Evolutionary conservation across 345 rosid species (phyloP), one percentile per base, ranked within the genome.

Genomic region (Populus nigra): DNA sequence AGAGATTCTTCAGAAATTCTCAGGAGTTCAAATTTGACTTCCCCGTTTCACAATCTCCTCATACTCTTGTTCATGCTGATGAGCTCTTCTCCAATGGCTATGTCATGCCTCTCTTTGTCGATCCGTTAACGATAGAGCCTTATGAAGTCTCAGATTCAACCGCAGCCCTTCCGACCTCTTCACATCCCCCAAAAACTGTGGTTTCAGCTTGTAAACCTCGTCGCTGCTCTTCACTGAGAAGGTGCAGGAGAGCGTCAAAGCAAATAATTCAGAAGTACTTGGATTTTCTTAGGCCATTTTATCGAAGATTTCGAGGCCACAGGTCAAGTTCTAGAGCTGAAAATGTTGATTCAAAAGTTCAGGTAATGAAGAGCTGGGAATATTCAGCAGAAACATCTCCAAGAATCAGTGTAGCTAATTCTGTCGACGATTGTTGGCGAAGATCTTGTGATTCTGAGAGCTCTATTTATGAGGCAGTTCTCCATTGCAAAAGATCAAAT

Each of bases 401-500:
- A 7, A 78, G 97, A 79, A 74, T 86, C 50, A 92, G 98, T 75
- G 86, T 88, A 3, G 89, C 92, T 5, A 89, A 76, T 81, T 83
- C 93, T 2, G 82, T 81, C 18, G 96, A 91, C 68, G 85, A 85
- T 71, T 59, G 13, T 25, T 90, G 97, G 92, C 85, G 96, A 59
- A 85, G 72, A 73, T 95, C 98, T 31, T 93, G 92, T 62, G 96
- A 93, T 71, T 95, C 99, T 0, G 98, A 93, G 73, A 89, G 91
- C 86, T 93, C 99, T 27, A 95, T 93, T 43, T 84, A 93, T 65
- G 99, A 95, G 76, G 99, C 98, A 4, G 99, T 95, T 77, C 94
- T 93, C 62, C 99, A 95, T 84, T 95, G 99, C 91, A 93, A 95
- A 78, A 89, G 88, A 89, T 95, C 99, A 39, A 85, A 89, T 22